Base-by-base conservation (phyloP, 306 rosid species). In the Alnus rubra region DNA sequence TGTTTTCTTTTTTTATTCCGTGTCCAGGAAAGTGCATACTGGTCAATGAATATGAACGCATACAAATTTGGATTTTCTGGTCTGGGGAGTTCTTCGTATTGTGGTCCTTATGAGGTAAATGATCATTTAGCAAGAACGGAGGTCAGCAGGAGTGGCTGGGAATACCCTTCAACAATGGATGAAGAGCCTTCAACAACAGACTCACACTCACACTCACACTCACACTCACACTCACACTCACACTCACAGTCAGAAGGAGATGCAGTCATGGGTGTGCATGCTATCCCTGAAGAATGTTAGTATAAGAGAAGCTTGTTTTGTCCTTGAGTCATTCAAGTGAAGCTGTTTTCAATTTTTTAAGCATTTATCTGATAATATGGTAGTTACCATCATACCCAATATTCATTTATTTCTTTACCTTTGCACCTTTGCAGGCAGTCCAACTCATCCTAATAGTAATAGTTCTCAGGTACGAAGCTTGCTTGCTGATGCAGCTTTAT, bases 21-120 rank as follows among this genome's bases (percentile, higher is more conserved):
- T 81, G 72, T 84, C 74, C 84, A 92, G 97, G 97, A 90, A 76
- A 83, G 88, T 85, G 85, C 79, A 35, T 89, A 94, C 83, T 94
- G 98, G 97, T 92, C 97, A 68, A 91, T 90, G 97, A 92, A 90
- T 85, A 89, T 88, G 97, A 82, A 84, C 76, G 84, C 89, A 13
- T 92, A 94, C 87, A 94, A 89, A 77, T 92, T 87, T 86, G 97
- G 87, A 75, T 56, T 86, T 59, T 85, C 91, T 69, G 91, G 89
- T 74, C 88, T 84, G 3, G 97, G 84, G 64, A 89, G 85, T 78
- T 76, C 89, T 70, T 87, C 92, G 49, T 92, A 92, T 84, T 92
- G 82, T 52, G 86, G 88, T 83, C 79, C 83, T 78, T 94, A 83
- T 56, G 97, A 91, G 86, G 89, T 82, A 70, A 86, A 85, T 79